Conservation (phyloP, 495 filamentous ascomycete genomes). For the Tuber aestivum region DNA sequence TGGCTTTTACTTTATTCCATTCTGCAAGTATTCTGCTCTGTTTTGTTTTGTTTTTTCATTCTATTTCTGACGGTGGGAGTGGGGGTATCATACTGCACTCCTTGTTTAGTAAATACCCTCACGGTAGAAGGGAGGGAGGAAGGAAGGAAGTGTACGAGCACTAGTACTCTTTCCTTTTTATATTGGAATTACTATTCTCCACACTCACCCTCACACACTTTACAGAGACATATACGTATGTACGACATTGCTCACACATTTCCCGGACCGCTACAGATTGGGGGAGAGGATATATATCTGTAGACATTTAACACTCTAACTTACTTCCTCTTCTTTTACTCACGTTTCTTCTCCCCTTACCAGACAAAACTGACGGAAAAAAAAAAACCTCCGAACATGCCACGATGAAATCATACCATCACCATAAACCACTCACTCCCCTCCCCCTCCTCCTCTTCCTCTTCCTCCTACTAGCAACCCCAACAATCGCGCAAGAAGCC, state of each 20-base stretch:
- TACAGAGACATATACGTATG: neutral
- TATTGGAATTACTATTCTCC: neutral
- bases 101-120: neutral
- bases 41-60: neutral
- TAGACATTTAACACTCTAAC: neutral
- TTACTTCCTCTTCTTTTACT: neutral
- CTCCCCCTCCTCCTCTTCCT: neutral
- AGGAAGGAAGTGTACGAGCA: neutral
- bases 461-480: neutral
- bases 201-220: neutral
- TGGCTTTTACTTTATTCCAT: too few species aligned
- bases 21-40: too few species aligned
- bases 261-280: neutral
- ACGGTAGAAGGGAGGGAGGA: too few species aligned
- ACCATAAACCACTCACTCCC: neutral
- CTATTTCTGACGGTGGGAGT: too few species aligned
- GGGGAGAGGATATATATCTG: neutral
- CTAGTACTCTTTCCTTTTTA: neutral
- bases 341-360: neutral
- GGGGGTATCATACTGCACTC: too few species aligned
- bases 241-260: neutral
- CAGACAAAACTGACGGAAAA: neutral
- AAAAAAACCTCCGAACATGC: constrained; percentile 1
- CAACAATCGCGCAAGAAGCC: constrained; percentile 18
- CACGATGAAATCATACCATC: neutral